Conservation (phyloP, 2,329 filamentous ascomycete genomes). For the Leptographium wingfieldii region DNA sequence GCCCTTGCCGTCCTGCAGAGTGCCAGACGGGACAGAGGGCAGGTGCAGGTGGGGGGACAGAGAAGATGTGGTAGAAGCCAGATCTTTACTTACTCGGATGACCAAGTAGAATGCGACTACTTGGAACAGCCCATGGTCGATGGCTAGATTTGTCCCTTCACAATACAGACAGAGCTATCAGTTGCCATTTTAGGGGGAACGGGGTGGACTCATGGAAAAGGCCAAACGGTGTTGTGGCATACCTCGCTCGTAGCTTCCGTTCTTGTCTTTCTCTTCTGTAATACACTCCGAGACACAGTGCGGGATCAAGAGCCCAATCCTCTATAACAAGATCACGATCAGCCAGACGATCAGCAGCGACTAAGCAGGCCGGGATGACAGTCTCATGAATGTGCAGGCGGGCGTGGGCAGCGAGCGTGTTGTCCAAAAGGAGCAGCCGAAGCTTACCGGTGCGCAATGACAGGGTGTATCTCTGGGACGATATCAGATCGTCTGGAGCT, state of each 20-base stretch:
- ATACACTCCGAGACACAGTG: constrained; percentile 3
- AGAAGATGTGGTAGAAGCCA: no score
- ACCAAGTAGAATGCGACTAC: no score
- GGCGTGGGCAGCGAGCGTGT: neutral
- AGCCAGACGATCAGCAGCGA: neutral
- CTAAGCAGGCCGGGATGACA: neutral
- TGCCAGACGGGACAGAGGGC: no score
- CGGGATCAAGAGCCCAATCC: neutral
- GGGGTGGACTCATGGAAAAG: no score
- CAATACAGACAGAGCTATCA: no score
- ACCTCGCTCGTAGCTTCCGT: neutral
- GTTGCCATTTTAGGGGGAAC: no score
- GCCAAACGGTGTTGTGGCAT: no score
- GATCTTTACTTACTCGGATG: no score
- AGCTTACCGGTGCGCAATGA: neutral
- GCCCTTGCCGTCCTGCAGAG: no score
- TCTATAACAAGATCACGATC: neutral
- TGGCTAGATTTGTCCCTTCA: no score
- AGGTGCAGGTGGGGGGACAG: no score
- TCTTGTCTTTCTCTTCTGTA: neutral
- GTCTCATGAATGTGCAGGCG: neutral
- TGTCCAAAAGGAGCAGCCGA: neutral
- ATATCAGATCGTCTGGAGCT: neutral
- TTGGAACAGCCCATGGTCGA: no score
- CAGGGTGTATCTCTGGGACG: neutral